phyloP scores from a whole-genome alignment of 176 grass and related monocot species.

The Poa annua region DNA sequence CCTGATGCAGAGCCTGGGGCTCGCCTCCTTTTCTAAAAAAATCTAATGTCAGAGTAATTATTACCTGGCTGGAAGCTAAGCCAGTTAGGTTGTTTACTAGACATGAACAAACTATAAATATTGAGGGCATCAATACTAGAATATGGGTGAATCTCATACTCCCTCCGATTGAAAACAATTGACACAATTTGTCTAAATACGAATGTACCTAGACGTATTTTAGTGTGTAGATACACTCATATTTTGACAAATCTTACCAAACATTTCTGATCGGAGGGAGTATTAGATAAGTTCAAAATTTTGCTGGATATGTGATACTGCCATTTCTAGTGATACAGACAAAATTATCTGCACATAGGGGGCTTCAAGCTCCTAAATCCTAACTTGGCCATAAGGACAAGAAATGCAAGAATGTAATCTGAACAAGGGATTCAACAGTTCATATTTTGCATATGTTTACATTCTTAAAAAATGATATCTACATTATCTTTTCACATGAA shows the following conservation, averaged over 20 bases:
- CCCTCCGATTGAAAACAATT: no score
- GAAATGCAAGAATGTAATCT: not conserved
- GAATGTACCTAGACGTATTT: no score
- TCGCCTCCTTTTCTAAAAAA: no score
- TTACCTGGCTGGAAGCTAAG: constrained; percentile 22
- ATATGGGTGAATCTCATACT: constrained; percentile 4
- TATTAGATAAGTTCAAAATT: not conserved
- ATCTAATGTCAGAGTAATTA: constrained; percentile 17
- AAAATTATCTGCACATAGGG: not conserved
- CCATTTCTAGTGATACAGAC: not conserved
- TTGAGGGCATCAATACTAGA: constrained; percentile 10
- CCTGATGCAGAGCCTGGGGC: no score
- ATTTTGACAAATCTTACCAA: no score
- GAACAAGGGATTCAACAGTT: not conserved
- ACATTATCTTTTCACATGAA: constrained; percentile 16
- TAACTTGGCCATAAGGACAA: constrained; percentile 16
- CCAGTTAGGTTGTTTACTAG: constrained; percentile 1
- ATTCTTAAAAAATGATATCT: not conserved
- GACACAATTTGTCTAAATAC: no score
- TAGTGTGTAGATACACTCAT: no score
- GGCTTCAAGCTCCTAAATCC: not conserved
- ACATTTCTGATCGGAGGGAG: no score
- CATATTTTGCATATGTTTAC: constrained; percentile 15
- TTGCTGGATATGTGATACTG: not conserved
- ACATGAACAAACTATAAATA: constrained; percentile 15